phyloP scores from a whole-genome alignment of 2,329 filamentous ascomycete genomes.

The Trichoderma sp. region DNA sequence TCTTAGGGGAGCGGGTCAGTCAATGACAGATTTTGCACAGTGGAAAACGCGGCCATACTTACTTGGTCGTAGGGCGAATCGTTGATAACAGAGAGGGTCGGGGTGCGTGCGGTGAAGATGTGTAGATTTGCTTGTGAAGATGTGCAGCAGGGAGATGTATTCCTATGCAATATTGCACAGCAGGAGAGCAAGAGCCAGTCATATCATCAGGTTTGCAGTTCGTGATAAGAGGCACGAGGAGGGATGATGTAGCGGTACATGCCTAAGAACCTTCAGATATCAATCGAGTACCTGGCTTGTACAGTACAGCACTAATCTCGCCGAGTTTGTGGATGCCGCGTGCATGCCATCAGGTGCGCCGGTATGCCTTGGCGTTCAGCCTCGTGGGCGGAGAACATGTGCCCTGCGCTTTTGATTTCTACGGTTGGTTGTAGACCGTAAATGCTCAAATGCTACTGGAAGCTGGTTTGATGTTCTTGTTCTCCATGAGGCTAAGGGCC shows the following conservation, averaged over 20 bases:
- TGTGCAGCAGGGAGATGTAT: not conserved
- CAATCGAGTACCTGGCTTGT: not conserved
- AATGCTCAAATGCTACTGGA: not conserved
- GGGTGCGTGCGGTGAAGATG: not conserved
- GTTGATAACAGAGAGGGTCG: not conserved
- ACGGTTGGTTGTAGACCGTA: not conserved
- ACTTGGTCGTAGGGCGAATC: not conserved
- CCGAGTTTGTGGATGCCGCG: not conserved
- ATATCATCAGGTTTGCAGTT: not conserved
- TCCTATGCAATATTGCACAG: not conserved
- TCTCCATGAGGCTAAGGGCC: not conserved
- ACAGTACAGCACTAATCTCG: not conserved
- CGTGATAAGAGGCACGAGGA: not conserved
- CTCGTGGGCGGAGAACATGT: not conserved
- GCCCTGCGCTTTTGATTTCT: not conserved
- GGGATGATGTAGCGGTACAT: not conserved
- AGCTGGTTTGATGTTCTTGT: not conserved
- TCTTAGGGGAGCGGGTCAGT: not conserved
- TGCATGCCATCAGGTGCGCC: not conserved
- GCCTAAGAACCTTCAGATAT: not conserved
- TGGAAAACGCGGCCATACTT: not conserved
- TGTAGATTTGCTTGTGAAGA: not conserved
- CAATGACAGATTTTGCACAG: not conserved
- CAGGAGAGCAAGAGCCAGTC: not conserved
- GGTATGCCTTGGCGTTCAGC: constrained; percentile 15